phyloP scores from a whole-genome alignment of 2,329 filamentous ascomycete genomes.

The Allantophomopsis cytisporea region DNA sequence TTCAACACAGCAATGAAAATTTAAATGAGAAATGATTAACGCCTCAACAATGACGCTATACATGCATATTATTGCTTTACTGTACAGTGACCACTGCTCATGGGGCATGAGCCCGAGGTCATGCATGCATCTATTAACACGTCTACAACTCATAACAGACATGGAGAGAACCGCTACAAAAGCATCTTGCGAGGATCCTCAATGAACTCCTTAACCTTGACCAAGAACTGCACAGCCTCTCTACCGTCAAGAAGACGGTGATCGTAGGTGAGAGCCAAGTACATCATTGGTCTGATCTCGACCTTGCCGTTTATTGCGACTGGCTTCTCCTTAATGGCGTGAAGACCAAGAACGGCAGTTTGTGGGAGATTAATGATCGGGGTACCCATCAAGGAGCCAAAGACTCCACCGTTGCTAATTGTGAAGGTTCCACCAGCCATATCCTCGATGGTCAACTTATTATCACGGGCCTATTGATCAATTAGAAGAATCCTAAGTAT shows the following conservation, averaged over 20 bases:
- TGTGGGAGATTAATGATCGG: conserved; percentile 98
- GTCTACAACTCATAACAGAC: too few species aligned
- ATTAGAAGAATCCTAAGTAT: conserved; percentile 3
- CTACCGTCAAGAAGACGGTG: conserved; percentile 90
- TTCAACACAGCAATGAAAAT: too few species aligned
- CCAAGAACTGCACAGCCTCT: conserved; percentile 90
- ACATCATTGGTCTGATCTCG: conserved; percentile 99
- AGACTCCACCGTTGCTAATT: conserved; percentile 94
- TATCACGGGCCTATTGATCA: conserved; percentile 62
- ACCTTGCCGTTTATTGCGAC: conserved; percentile 87
- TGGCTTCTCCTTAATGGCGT: conserved; percentile 91
- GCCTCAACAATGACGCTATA: too few species aligned
- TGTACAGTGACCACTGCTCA: too few species aligned
- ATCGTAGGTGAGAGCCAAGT: conserved; percentile 92
- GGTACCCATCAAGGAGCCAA: conserved; percentile 93
- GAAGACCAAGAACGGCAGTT: conserved; percentile 80
- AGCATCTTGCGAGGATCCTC: conserved; percentile 93
- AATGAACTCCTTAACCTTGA: conserved; percentile 96
- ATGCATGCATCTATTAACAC: too few species aligned
- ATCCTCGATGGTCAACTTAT: conserved; percentile 96
- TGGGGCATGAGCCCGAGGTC: too few species aligned
- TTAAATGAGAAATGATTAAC: too few species aligned
- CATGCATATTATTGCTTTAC: too few species aligned
- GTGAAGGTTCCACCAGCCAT: conserved; percentile 98
- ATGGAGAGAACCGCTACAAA: conserved; percentile 23